Percentiles rank a stretch among this genome's conserved stretches.
phyloP scores from a whole-genome alignment of 2,329 filamentous ascomycete genomes.

The Aspergillus sergii region DNA sequence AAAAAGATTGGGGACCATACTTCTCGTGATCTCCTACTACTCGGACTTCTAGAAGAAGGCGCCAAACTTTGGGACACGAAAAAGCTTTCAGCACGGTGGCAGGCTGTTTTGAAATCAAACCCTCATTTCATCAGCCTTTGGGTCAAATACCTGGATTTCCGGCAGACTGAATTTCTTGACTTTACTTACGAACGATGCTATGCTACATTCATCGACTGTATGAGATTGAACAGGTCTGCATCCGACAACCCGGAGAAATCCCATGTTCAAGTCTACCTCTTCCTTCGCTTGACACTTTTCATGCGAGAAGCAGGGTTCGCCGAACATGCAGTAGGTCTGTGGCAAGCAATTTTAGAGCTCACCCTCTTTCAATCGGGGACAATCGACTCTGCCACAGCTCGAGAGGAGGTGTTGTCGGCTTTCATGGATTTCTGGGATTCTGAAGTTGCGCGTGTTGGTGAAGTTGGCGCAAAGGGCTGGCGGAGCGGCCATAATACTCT shows the following conservation, averaged over 20 bases:
- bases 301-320: conserved; percentile 75
- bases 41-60: conserved; percentile 74
- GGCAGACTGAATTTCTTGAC: conserved; percentile 65
- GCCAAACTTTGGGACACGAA: conserved; percentile 71
- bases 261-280: conserved; percentile 64
- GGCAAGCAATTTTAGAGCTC: conserved; percentile 80
- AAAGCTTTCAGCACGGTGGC: conserved; percentile 66
- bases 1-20: conserved; percentile 52
- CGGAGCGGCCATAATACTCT: conserved; percentile 23
- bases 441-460: conserved; percentile 77
- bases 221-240: conserved; percentile 44
- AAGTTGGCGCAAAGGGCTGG: conserved; percentile 73
- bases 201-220: conserved; percentile 60
- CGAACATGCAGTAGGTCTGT: conserved; percentile 75
- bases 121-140: conserved; percentile 67
- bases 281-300: conserved; percentile 74
- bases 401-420: conserved; percentile 23
- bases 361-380: conserved; percentile 61
- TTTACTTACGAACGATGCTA: conserved; percentile 72
- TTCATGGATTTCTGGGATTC: conserved; percentile 86
- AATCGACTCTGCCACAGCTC: conserved; percentile 20
- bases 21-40: conserved; percentile 62
- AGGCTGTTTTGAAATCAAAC: conserved; percentile 59
- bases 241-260: conserved; percentile 25
- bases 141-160: conserved; percentile 71